Evolutionary conservation across 495 filamentous ascomycete species (phyloP).

Genomic region (Penicillium malachiteum): DNA sequence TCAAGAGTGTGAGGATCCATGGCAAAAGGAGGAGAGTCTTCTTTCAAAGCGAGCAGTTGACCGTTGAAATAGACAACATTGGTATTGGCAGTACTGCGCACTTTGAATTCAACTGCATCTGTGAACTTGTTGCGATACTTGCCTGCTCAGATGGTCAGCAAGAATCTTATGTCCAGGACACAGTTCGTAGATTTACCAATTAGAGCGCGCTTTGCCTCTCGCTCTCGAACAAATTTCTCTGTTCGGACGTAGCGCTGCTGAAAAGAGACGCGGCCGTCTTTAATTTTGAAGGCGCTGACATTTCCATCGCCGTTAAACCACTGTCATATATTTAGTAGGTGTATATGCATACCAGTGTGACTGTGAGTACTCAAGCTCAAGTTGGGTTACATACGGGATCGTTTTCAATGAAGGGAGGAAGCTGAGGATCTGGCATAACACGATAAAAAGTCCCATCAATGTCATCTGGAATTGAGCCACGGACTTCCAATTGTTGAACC

Average conservation of each 20-base stretch:
- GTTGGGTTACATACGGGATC: constrained; percentile 11
- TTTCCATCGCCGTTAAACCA: constrained; percentile 37
- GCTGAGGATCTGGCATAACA: constrained; percentile 29
- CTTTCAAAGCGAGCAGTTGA: constrained; percentile 53
- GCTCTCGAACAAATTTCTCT: constrained; percentile 46
- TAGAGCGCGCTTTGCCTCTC: constrained; percentile 34
- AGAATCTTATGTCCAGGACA: not conserved
- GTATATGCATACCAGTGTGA: too few relatives aligned
- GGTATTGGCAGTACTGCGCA: constrained; percentile 54
- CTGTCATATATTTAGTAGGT: constrained; percentile 1
- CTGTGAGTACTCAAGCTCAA: too few relatives aligned
- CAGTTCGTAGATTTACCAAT: constrained; percentile 23
- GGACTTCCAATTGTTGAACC: constrained; percentile 13
- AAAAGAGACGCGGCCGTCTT: constrained; percentile 48
- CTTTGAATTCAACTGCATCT: constrained; percentile 48
- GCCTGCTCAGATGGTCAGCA: constrained; percentile 23
- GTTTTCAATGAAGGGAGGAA: constrained; percentile 23
- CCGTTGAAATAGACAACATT: constrained; percentile 55
- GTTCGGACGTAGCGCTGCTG: constrained; percentile 55
- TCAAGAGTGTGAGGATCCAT: constrained; percentile 57
- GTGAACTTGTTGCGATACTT: constrained; percentile 57
- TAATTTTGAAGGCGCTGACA: constrained; percentile 54
- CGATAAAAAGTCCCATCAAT: constrained; percentile 32
- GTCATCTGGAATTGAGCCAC: constrained; percentile 28
- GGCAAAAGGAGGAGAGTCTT: constrained; percentile 55